A percentile compares a stretch with the other conserved stretches of the same genome.
Evolutionary conservation across 2,329 filamentous ascomycete genomes (phyloP).

Genomic region (Sporothrix brasiliensis): DNA sequence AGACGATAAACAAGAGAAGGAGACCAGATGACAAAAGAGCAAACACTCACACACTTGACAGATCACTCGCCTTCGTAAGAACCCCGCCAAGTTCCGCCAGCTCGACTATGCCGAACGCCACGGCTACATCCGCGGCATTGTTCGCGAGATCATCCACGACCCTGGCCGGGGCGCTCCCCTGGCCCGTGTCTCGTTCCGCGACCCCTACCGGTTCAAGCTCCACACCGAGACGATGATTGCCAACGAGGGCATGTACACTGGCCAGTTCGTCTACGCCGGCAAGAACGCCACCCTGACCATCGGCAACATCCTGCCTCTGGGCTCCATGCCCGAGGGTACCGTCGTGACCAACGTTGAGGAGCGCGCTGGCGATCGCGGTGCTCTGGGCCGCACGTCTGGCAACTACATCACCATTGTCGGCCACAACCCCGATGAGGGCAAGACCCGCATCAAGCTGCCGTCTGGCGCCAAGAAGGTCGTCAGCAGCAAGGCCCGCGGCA

Average conservation of each 20-base stretch:
- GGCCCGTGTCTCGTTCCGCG: slow-evolving; percentile 94
- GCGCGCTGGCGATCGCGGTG: slow-evolving; percentile 95
- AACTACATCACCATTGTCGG: slow-evolving; percentile 99
- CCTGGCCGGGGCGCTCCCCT: slow-evolving; percentile 96
- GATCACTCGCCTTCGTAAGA: slow-evolving; percentile 93
- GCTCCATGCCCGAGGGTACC: slow-evolving; percentile 97
- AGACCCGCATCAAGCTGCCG: slow-evolving; percentile 99
- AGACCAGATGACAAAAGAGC: background rate
- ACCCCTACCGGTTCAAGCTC: slow-evolving; percentile 98
- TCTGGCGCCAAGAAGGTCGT: slow-evolving; percentile 99
- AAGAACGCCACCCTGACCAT: slow-evolving; percentile 97
- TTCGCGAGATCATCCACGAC: slow-evolving; percentile 99
- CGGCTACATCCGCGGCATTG: slow-evolving; percentile 95
- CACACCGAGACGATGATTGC: slow-evolving; percentile 99
- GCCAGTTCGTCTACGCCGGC: slow-evolving; percentile 99
- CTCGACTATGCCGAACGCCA: slow-evolving; percentile 97
- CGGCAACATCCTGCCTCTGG: slow-evolving; percentile 95
- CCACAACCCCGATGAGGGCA: slow-evolving; percentile 98
- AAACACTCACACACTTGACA: slow-evolving; percentile 42
- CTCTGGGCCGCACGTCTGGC: slow-evolving; percentile 93
- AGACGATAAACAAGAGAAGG: background rate
- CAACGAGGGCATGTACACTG: slow-evolving; percentile 99
- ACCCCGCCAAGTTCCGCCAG: slow-evolving; percentile 87
- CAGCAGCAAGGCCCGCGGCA: slow-evolving; percentile 87
- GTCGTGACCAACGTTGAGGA: slow-evolving; percentile 99